Evolutionary conservation across 306 rosid species (phyloP), one percentile per base, ranked within the genome.

Genomic region (Dalbergia oliveri): DNA sequence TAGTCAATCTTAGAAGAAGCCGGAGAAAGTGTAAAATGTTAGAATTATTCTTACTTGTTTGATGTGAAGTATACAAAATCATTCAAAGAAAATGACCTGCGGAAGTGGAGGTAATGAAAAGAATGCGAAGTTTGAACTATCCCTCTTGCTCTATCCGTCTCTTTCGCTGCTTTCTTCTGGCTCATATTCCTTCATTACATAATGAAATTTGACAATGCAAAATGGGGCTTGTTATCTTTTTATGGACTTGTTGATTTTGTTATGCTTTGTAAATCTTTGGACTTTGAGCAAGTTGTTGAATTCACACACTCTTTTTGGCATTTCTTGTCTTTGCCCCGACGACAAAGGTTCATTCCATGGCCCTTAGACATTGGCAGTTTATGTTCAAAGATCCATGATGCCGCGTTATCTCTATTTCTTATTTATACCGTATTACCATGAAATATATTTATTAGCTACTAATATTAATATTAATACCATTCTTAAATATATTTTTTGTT

Each of bases 291-390:
- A 35, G 11, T 12, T 59, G 50, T 76, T 77, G 82, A 77, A 18
- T 84, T 84, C 87, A 79, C 90, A 87, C 90, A 59, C 81, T 70
- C 57, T 84, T 50, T 84, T 62, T 58, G 69, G 19, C 72, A 34
- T 31, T 58, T 64, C 8, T 43, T 43, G 81, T 69, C 66, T 72
- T 66, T 43, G 12, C 47, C 14, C 21, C 1, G 15, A 59, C 37
- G 73, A 86, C 68, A 37, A 44, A 69, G 50, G 43, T 82, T 69
- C 67, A 68, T 60, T 78, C 57, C 86, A 18, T 69, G 73, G 26
- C 33, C 60, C 75, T 67, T 34, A 11, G 9, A 58, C 21, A 66
- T 19, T 49, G 51, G 18, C 41, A 50, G 0, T 56, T 76, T 67
- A 8, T 44, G 47, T 9, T 50, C 49, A 67, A 66, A 76, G 63